These are phyloP conservation scores for Colletotrichum sp. DNA, from an alignment of 2,329 filamentous ascomycete genomes.

Conservation along the genomic window DNA sequence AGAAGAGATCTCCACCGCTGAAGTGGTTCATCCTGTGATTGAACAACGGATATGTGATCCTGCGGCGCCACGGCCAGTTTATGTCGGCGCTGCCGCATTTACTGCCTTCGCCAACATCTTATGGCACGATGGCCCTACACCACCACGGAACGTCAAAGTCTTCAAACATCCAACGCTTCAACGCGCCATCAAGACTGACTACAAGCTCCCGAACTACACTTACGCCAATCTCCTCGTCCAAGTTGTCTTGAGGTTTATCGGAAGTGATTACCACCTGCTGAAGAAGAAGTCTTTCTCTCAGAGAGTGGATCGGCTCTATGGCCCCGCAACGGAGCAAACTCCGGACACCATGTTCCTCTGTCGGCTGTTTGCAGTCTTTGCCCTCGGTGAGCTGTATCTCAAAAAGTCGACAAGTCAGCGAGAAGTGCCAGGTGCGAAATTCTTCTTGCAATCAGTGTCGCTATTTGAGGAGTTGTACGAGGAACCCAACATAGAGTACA, in stretches of 20 bases:
- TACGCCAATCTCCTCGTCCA: conserved; percentile 33
- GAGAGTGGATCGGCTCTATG: conserved; percentile 38
- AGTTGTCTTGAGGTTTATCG: conserved; percentile 32
- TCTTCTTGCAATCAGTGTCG: conserved; percentile 44
- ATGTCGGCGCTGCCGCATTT: conserved; percentile 34
- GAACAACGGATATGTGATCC: not conserved
- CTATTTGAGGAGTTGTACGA: conserved; percentile 47
- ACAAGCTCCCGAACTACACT: conserved; percentile 23
- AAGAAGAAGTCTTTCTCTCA: conserved; percentile 41
- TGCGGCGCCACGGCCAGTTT: conserved; percentile 26
- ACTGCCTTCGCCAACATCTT: conserved; percentile 30
- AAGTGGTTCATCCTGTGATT: not conserved
- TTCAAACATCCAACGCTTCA: not conserved
- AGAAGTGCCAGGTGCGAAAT: conserved; percentile 46
- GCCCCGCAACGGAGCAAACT: conserved; percentile 30
- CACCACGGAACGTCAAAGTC: not conserved
- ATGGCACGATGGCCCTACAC: not conserved
- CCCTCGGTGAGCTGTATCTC: conserved; percentile 49
- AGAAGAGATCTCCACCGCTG: not conserved
- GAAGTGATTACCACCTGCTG: conserved; percentile 34
- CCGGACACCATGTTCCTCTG: conserved; percentile 38
- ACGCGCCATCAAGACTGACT: not conserved
- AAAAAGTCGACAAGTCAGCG: conserved; percentile 34
- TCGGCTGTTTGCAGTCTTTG: conserved; percentile 49
- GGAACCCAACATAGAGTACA: conserved; percentile 46